These are phyloP conservation scores for Candida pseudofarinosa DNA, from an alignment of 805 yeast species.

Conservation along the genomic window DNA sequence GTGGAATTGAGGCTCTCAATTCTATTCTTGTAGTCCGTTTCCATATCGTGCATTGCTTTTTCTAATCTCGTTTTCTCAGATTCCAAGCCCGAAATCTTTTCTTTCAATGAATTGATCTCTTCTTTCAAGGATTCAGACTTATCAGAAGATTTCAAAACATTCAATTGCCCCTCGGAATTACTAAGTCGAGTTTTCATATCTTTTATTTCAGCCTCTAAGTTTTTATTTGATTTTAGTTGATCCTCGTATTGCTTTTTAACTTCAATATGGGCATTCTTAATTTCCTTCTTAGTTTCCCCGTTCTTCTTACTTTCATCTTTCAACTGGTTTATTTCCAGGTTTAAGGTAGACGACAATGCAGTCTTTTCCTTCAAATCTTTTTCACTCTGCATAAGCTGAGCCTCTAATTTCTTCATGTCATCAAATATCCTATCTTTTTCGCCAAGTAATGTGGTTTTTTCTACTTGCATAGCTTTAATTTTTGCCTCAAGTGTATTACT, in stretches of 20 bases:
- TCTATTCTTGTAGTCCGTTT: not conserved
- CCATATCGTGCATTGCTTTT: not conserved
- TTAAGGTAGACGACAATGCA: not conserved
- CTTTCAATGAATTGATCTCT: not conserved
- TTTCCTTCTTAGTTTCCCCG: not conserved
- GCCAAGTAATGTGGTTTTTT: not conserved
- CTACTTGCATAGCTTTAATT: not conserved
- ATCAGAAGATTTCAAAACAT: not conserved
- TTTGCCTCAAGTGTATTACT: not conserved
- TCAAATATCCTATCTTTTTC: not conserved
- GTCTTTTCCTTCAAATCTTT: slow-evolving; percentile 1
- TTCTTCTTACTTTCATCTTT: not conserved
- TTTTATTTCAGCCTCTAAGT: not conserved
- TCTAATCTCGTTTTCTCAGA: slow-evolving; percentile 1
- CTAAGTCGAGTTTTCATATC: not conserved
- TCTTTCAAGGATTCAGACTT: not conserved
- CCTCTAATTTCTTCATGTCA: not conserved
- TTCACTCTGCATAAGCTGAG: not conserved
- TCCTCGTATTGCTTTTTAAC: not conserved
- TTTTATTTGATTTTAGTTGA: not conserved
- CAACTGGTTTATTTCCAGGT: not conserved
- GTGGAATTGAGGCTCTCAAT: not conserved
- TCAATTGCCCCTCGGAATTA: not conserved
- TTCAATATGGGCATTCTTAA: not conserved
- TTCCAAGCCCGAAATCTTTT: slow-evolving; percentile 3